These are phyloP conservation scores for Panaeolus cyanescens DNA, from an alignment of 768 basidiomycete species.

Conservation along the genomic window DNA sequence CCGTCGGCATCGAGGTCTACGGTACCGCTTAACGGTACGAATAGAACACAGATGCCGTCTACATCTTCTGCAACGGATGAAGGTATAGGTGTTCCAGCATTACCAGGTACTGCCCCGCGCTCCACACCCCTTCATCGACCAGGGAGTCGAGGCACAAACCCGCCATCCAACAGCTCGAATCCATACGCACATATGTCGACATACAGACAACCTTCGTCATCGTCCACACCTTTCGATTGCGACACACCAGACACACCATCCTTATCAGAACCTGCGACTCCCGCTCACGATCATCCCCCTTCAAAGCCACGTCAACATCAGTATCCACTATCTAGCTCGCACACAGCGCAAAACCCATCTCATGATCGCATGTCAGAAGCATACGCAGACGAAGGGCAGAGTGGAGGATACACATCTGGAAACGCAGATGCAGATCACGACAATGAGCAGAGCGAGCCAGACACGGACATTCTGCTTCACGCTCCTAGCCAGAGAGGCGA, in stretches of 20 bases:
- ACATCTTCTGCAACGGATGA: not conserved
- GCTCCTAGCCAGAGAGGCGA: not conserved
- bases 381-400: slow-evolving; percentile 49
- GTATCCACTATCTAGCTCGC: not conserved
- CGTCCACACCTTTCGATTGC: not conserved
- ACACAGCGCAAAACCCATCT: slow-evolving; percentile 26
- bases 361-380: slow-evolving; percentile 52
- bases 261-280: not conserved
- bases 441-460: slow-evolving; percentile 18
- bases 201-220: not conserved
- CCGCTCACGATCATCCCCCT: not conserved
- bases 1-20: not conserved
- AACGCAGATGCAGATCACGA: slow-evolving; percentile 27
- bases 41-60: not conserved
- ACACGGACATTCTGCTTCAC: not conserved
- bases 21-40: not conserved
- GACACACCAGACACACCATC: not conserved
- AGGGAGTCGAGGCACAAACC: not conserved
- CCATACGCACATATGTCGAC: not conserved
- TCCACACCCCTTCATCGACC: not conserved
- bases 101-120: not conserved
- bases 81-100: not conserved
- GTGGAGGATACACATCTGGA: slow-evolving; percentile 63
- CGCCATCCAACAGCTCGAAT: not conserved
- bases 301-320: not conserved